Evolutionary conservation across 768 basidiomycete species (phyloP), one percentile per base, ranked within the genome.

Genomic region (Podaxis rugospora): DNA sequence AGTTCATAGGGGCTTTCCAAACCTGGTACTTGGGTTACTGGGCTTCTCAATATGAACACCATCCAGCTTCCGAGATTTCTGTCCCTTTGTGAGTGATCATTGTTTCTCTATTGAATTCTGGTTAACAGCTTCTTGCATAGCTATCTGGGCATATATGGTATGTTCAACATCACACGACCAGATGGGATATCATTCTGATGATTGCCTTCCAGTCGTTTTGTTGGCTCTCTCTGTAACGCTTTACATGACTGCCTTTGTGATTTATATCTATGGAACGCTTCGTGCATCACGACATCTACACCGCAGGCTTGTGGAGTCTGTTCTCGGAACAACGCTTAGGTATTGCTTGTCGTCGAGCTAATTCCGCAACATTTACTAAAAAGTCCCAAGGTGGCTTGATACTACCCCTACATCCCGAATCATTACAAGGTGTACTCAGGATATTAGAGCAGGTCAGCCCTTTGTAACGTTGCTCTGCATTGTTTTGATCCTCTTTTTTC

Each of bases 301-400:
- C 66, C 63, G 66, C n/a, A 71, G 73, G 57, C 77, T 89, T 3
- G 63, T 88, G 16, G 66, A 76, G 25, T 77, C 84, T 10, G 69
- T 88, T 1, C 70, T 88, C 9, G 80, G 84, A 0, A 83, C 85
- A 1, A 88, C 87, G 1, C 67, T 88, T 27, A 77, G 85, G 84
- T 82, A 60, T n/a, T 71, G 13, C 35, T 16, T 36, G 46, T 25
- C 27, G 4, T 36, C 28, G 28, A 28, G 5, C 13, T 40, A 44
- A 21, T 44, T 7, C 42, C 42, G 6, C n/a, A 44, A 44, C 14
- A 6, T 4, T 44, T 14, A n/a, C 47, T 49, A 7, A 49, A 23
- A 23, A 13, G 23, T 49, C 21, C 18, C 16, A 18, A 80, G 85
- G 71, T 85, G 72, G 72, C 74, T 80, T 18, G 75, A 76, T 63